These are phyloP conservation scores for Neoarthrinium moseri DNA, from an alignment of 2,329 filamentous ascomycete genomes.

Conservation along the genomic window DNA sequence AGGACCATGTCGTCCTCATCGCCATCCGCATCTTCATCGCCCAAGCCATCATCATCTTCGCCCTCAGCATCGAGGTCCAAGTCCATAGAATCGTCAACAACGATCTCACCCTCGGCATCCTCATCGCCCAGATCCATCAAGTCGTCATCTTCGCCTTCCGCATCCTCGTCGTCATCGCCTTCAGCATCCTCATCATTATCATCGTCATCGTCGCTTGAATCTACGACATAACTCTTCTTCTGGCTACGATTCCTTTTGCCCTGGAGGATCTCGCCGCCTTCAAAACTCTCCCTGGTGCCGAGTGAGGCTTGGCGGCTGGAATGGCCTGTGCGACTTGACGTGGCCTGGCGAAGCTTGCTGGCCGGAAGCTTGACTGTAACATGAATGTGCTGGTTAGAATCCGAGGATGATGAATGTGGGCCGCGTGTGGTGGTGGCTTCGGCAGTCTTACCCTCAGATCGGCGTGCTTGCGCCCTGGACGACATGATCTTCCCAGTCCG, in stretches of 20 bases:
- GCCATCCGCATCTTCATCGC: slow-evolving; percentile 43
- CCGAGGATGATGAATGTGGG: slow-evolving; percentile 41
- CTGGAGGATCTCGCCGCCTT: slow-evolving; percentile 45
- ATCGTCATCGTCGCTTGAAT: slow-evolving; percentile 44
- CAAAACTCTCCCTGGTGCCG: slow-evolving; percentile 35
- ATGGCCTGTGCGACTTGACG: slow-evolving; percentile 35
- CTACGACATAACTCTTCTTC: slow-evolving; percentile 61
- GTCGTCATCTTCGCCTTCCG: slow-evolving; percentile 36
- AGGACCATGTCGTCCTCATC: slow-evolving; percentile 51
- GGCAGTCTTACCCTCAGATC: slow-evolving; percentile 45
- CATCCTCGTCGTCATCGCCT: slow-evolving; percentile 38
- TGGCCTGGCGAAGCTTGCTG: slow-evolving; percentile 51
- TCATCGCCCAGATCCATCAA: slow-evolving; percentile 26
- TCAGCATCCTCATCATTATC: slow-evolving; percentile 42
- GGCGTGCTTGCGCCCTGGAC: slow-evolving; percentile 41
- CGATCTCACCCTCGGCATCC: slow-evolving; percentile 30
- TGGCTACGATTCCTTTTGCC: slow-evolving; percentile 53
- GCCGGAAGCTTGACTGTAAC: slow-evolving; percentile 53
- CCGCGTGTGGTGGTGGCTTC: slow-evolving; percentile 42
- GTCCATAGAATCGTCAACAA: slow-evolving; percentile 35
- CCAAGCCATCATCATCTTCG: slow-evolving; percentile 30
- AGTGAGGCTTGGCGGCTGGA: slow-evolving; percentile 23
- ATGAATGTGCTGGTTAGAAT: slow-evolving; percentile 44
- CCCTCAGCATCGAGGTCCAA: slow-evolving; percentile 40
- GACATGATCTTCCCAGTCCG: slow-evolving; percentile 45